These are phyloP conservation scores for Diaporthe aspalathi DNA, from an alignment of 2,329 filamentous ascomycete species.

Conservation along the genomic window DNA sequence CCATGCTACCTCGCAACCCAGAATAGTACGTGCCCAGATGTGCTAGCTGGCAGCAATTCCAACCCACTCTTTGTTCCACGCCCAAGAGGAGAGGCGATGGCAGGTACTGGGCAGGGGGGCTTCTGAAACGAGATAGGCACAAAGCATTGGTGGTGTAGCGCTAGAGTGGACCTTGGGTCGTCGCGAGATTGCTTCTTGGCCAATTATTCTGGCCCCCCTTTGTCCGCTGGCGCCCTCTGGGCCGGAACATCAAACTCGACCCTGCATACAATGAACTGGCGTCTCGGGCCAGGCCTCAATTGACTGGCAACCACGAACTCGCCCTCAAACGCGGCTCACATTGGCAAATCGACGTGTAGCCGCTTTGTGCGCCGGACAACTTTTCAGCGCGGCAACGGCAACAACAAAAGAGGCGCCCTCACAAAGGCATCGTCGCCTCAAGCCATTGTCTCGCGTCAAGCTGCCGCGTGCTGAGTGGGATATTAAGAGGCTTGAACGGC, in stretches of 20 bases:
- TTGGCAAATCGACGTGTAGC: constrained; percentile 6
- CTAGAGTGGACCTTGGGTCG: constrained; percentile 16
- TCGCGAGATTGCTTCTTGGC: constrained; percentile 26
- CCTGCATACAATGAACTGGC: constrained; percentile 17
- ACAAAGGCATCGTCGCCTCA: constrained; percentile 14
- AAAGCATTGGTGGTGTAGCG: constrained; percentile 3
- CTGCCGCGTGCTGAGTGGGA: background rate
- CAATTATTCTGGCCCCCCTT: constrained; percentile 20
- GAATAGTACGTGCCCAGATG: constrained; percentile 1
- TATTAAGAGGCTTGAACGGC: constrained; percentile 27
- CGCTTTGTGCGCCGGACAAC: constrained; percentile 16
- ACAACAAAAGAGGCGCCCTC: background rate
- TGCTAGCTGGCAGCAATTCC: background rate
- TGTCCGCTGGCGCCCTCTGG: background rate
- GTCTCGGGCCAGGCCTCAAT: background rate
- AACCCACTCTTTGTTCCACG: background rate
- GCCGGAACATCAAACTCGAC: constrained; percentile 8
- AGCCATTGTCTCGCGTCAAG: constrained; percentile 4
- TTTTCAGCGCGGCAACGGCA: constrained; percentile 8
- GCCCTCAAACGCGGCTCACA: constrained; percentile 26
- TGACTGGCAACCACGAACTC: constrained; percentile 17
- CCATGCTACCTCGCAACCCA: background rate
- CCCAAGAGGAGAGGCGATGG: background rate
- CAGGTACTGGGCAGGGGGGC: constrained; percentile 2
- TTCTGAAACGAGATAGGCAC: constrained; percentile 16